Evolutionary conservation across 805 yeast genomes (phyloP).

Genomic region (Hanseniaspora thailandica): DNA sequence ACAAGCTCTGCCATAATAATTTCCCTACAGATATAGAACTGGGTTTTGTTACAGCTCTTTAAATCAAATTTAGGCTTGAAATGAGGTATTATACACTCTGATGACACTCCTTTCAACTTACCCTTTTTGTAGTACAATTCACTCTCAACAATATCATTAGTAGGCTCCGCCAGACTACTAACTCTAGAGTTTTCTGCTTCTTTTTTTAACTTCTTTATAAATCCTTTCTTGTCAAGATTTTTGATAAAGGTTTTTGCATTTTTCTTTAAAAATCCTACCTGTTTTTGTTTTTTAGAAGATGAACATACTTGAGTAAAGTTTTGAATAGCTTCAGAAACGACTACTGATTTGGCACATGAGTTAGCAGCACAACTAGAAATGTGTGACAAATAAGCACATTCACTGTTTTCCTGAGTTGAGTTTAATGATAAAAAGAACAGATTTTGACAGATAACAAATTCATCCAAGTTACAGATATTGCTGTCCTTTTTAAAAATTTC

Average conservation of each 20-base stretch:
- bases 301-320: neutral
- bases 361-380: neutral
- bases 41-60: neutral
- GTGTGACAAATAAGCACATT: neutral
- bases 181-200: neutral
- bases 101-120: neutral
- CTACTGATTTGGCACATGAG: neutral
- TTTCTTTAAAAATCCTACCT: neutral
- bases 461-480: neutral
- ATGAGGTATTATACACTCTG: conserved; percentile 2
- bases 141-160: neutral
- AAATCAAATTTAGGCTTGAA: neutral
- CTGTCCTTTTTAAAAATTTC: neutral
- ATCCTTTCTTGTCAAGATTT: neutral
- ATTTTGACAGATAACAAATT: conserved; percentile 1
- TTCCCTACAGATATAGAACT: conserved; percentile 4
- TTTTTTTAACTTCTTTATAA: neutral
- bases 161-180: neutral
- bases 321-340: neutral
- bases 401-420: neutral
- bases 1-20: conserved; percentile 6
- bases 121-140: conserved; percentile 3
- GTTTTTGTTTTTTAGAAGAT: neutral
- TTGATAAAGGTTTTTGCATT: neutral
- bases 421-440: neutral